These are phyloP conservation scores for Ganoderma multipileum DNA, from an alignment of 1,284 basidiomycete species.

Conservation along the genomic window DNA sequence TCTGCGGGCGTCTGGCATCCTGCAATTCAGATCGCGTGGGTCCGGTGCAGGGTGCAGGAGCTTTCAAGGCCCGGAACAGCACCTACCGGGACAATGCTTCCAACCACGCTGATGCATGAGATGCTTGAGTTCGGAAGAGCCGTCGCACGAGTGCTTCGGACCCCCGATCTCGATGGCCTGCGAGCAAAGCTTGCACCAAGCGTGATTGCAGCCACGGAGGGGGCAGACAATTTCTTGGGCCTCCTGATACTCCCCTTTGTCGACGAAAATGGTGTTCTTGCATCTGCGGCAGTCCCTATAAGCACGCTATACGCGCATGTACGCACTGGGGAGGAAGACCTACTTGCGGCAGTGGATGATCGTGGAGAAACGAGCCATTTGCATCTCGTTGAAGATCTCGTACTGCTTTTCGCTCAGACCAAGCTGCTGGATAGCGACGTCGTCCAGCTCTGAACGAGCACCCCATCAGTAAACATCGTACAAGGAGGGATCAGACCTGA, in stretches of 20 bases:
- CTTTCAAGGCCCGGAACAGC: not conserved
- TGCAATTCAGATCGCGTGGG: conserved; percentile 30
- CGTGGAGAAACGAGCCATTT: conserved; percentile 58
- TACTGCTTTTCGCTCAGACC: conserved; percentile 56
- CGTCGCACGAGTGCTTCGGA: conserved; percentile 61
- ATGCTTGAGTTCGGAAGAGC: conserved; percentile 57
- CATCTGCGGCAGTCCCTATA: conserved; percentile 46
- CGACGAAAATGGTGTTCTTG: conserved; percentile 52
- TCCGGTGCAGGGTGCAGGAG: not conserved
- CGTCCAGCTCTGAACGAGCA: conserved; percentile 47
- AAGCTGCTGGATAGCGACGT: conserved; percentile 51
- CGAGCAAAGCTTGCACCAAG: conserved; percentile 63
- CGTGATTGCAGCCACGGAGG: conserved; percentile 49
- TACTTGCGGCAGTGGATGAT: conserved; percentile 60
- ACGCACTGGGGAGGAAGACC: conserved; percentile 10
- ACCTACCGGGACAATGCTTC: conserved; percentile 63
- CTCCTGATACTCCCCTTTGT: conserved; percentile 53
- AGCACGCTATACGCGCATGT: not conserved
- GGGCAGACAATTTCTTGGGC: conserved; percentile 51
- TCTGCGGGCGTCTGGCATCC: conserved; percentile 66
- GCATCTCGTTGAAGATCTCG: conserved; percentile 57
- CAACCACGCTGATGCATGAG: conserved; percentile 59
- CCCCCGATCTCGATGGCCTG: conserved; percentile 47
- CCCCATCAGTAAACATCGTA: not conserved
- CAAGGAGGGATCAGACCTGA: conserved; percentile 39